Evolutionary conservation across 163 green algal species (phyloP).

Genomic region (Chloroidium sp.): DNA sequence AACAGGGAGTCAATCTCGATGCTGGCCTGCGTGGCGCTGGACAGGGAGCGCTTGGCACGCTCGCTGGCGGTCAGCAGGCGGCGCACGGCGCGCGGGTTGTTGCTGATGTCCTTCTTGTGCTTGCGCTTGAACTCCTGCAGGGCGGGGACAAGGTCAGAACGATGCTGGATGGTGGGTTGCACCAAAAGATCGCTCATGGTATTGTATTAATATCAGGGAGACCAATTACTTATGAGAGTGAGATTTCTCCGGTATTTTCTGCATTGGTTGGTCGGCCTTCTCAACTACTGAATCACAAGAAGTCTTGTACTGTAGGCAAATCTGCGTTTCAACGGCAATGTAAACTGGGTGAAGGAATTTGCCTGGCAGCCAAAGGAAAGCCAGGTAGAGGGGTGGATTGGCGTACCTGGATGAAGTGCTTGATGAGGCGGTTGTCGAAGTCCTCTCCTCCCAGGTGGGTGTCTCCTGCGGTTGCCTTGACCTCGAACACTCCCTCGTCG

Average conservation of each 20-base stretch:
- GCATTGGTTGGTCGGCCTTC: too few relatives aligned
- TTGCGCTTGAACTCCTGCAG: slow-evolving; percentile 95
- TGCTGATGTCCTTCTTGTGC: slow-evolving; percentile 91
- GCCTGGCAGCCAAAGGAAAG: too few relatives aligned
- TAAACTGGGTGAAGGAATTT: too few relatives aligned
- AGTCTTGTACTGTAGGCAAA: too few relatives aligned
- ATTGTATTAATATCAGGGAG: not conserved
- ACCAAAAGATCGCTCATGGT: not conserved
- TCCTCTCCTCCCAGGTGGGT: slow-evolving; percentile 96
- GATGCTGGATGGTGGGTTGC: not conserved
- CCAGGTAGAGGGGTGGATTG: not conserved
- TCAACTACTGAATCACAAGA: too few relatives aligned
- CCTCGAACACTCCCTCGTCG: slow-evolving; percentile 97
- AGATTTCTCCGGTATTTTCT: too few relatives aligned
- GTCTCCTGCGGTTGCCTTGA: slow-evolving; percentile 94
- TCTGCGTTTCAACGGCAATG: too few relatives aligned
- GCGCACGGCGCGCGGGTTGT: slow-evolving; percentile 82
- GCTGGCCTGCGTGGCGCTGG: slow-evolving; percentile 79
- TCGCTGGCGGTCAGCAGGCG: slow-evolving; percentile 87
- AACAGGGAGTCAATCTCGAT: slow-evolving; percentile 97
- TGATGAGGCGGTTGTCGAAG: slow-evolving; percentile 90
- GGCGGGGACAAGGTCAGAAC: not conserved
- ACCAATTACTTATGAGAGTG: too few relatives aligned
- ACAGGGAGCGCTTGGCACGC: slow-evolving; percentile 92
- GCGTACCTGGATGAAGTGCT: slow-evolving; percentile 53